A percentile compares a stretch with the other conserved stretches of the same genome.
Evolutionary conservation across 2,329 filamentous ascomycete species (phyloP).

Genomic region (Zelopaecilomyces penicillatus): DNA sequence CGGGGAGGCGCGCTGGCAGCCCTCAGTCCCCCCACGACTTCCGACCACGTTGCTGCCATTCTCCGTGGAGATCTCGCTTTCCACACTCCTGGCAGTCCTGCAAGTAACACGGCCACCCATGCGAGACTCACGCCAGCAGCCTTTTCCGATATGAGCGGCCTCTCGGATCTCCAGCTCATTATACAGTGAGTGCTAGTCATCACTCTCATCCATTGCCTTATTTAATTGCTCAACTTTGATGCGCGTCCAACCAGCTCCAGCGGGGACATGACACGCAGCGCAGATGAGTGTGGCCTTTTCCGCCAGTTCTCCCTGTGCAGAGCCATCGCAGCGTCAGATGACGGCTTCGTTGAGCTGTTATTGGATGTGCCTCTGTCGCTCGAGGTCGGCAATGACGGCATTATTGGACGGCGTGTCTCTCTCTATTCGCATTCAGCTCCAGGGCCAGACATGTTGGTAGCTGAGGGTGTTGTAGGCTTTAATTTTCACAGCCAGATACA

Average conservation of each 20-base stretch:
- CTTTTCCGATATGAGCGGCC: conserved; percentile 7
- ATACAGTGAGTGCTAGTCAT: conserved; percentile 33
- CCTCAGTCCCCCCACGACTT: conserved; percentile 23
- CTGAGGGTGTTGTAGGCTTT: conserved; percentile 43
- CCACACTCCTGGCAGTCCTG: conserved; percentile 31
- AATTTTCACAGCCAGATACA: conserved; percentile 24
- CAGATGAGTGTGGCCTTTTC: conserved; percentile 34
- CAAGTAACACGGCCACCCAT: conserved; percentile 32
- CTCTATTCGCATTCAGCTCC: conserved; percentile 20
- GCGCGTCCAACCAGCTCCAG: conserved; percentile 21
- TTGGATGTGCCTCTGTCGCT: conserved; percentile 33
- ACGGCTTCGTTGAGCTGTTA: conserved; percentile 23
- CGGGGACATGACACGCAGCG: conserved; percentile 34
- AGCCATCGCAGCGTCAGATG: conserved; percentile 4
- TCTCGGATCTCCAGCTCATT: conserved; percentile 26
- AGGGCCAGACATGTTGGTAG: conserved; percentile 25
- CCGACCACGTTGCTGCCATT: background rate
- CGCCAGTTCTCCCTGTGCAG: conserved; percentile 26
- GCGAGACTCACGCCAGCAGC: conserved; percentile 29
- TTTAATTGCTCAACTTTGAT: no score
- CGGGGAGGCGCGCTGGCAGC: conserved; percentile 39
- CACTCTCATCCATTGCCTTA: background rate
- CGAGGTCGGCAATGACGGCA: conserved; percentile 36
- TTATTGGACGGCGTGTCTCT: conserved; percentile 41
- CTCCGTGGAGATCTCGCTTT: conserved; percentile 34